phyloP scores from a whole-genome alignment of 768 basidiomycete species.

The Mrakia blollopis region DNA sequence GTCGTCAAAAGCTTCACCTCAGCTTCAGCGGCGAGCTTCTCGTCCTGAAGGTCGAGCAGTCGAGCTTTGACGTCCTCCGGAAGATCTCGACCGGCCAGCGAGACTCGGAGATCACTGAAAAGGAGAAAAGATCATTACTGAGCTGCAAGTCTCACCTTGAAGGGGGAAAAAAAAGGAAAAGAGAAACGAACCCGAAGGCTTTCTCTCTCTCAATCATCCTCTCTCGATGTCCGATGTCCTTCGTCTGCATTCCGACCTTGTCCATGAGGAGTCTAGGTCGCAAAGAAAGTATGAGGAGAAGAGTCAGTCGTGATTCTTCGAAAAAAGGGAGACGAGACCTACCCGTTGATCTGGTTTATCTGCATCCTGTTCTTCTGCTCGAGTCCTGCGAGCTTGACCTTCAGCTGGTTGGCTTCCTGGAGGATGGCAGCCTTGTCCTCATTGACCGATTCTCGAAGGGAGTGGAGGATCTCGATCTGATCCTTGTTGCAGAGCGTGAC shows the following conservation, averaged over 20 bases:
- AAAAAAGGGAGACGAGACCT: not conserved
- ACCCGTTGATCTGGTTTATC: conserved; percentile 54
- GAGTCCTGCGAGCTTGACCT: conserved; percentile 64
- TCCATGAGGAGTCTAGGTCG: conserved; percentile 67
- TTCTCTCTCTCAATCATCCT: conserved; percentile 78
- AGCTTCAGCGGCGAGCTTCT: conserved; percentile 55
- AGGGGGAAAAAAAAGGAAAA: conserved; percentile 11
- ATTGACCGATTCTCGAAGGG: conserved; percentile 78
- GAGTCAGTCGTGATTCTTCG: not conserved
- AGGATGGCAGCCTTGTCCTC: conserved; percentile 77
- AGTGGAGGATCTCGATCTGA: conserved; percentile 75
- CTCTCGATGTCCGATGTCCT: conserved; percentile 85
- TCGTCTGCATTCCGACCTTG: conserved; percentile 83
- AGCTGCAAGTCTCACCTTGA: not conserved
- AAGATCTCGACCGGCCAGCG: conserved; percentile 68
- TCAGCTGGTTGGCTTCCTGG: conserved; percentile 59
- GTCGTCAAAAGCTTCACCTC: conserved; percentile 16
- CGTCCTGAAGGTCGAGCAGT: conserved; percentile 69
- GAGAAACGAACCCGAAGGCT: conserved; percentile 62
- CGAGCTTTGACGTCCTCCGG: conserved; percentile 76
- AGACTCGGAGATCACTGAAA: conserved; percentile 67
- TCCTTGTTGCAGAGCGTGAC: conserved; percentile 90
- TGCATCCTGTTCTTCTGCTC: conserved; percentile 84
- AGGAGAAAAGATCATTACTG: conserved; percentile 3
- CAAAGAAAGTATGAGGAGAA: conserved; percentile 45